A percentile compares a stretch with the other conserved stretches of the same genome.
phyloP scores from a whole-genome alignment of 129 eudicot species.

The Scalesia atractyloides region DNA sequence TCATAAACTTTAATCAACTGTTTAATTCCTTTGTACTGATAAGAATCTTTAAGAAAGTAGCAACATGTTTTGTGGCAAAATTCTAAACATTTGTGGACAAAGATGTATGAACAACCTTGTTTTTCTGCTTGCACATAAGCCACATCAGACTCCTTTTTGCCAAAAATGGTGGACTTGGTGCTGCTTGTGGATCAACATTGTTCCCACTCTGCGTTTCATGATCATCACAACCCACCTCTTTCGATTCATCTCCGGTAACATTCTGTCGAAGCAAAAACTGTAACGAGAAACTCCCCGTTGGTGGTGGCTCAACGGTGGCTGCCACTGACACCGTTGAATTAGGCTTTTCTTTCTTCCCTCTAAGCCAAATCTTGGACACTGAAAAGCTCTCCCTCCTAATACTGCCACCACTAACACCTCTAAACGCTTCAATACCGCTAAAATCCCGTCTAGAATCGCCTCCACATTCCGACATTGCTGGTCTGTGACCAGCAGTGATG shows the following conservation, averaged over 20 bases:
- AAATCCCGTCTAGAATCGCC: slow-evolving; percentile 74
- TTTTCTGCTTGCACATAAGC: slow-evolving; percentile 78
- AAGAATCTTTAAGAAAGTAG: slow-evolving; percentile 21
- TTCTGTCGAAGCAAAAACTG: slow-evolving; percentile 46
- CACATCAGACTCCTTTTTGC: slow-evolving; percentile 66
- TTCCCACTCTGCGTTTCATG: slow-evolving; percentile 52
- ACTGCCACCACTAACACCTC: slow-evolving; percentile 22
- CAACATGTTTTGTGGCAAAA: slow-evolving; percentile 30
- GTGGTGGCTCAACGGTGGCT: slow-evolving; percentile 30
- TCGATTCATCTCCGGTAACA: slow-evolving; percentile 29
- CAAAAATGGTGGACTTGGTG: slow-evolving; percentile 55
- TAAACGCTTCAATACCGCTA: slow-evolving; percentile 54
- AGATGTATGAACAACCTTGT: slow-evolving; percentile 58
- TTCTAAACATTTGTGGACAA: slow-evolving; percentile 48
- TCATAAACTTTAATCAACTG: slow-evolving; percentile 2
- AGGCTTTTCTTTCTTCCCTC: slow-evolving; percentile 45
- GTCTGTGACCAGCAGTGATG: slow-evolving; percentile 48
- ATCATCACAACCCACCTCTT: slow-evolving; percentile 49
- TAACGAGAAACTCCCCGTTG: slow-evolving; percentile 56
- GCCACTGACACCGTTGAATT: slow-evolving; percentile 15
- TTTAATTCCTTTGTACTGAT: slow-evolving; percentile 24
- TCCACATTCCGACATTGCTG: slow-evolving; percentile 77
- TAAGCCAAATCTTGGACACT: too few relatives aligned
- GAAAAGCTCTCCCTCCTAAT: slow-evolving; percentile 38
- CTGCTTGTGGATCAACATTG: slow-evolving; percentile 52